Conservation (phyloP, 495 filamentous ascomycete genomes). For the Aspergillus leporis region DNA sequence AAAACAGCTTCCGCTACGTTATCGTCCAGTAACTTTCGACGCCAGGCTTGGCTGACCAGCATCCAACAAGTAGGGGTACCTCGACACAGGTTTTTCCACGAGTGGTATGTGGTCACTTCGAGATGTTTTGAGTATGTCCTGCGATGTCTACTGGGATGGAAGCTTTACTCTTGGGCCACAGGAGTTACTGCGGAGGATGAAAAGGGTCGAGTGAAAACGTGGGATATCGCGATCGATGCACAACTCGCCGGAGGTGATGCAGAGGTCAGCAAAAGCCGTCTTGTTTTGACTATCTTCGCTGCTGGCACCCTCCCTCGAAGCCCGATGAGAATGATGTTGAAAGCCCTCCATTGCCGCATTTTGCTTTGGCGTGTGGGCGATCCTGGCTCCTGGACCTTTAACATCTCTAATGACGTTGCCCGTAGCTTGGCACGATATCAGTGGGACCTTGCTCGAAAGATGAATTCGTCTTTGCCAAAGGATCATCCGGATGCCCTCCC, state of each 20-base stretch:
- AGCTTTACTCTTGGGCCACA: slow-evolving; percentile 72
- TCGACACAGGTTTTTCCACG: slow-evolving; percentile 78
- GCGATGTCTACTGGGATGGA: slow-evolving; percentile 75
- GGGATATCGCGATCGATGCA: slow-evolving; percentile 92
- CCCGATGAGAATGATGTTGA: slow-evolving; percentile 84
- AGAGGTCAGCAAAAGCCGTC: slow-evolving; percentile 82
- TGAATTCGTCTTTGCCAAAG: slow-evolving; percentile 60
- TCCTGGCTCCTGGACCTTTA: slow-evolving; percentile 59
- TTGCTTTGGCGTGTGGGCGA: slow-evolving; percentile 77
- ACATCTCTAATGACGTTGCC: slow-evolving; percentile 62
- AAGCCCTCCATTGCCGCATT: slow-evolving; percentile 86
- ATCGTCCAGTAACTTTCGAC: slow-evolving; percentile 81
- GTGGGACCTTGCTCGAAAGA: slow-evolving; percentile 76
- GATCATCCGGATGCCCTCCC: slow-evolving; percentile 67
- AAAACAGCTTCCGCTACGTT: slow-evolving; percentile 49
- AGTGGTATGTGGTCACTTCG: slow-evolving; percentile 75
- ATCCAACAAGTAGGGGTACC: slow-evolving; percentile 96
- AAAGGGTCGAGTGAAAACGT: slow-evolving; percentile 83
- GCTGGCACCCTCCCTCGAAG: slow-evolving; percentile 85
- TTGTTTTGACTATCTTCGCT: slow-evolving; percentile 85
- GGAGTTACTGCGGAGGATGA: slow-evolving; percentile 85
- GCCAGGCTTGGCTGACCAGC: slow-evolving; percentile 91
- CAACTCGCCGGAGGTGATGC: slow-evolving; percentile 92
- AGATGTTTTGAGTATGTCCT: slow-evolving; percentile 80
- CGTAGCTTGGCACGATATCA: slow-evolving; percentile 68